Evolutionary conservation across 352 stramenopile genomes (phyloP).

Genomic region (Aphanomyces cochlioides): DNA sequence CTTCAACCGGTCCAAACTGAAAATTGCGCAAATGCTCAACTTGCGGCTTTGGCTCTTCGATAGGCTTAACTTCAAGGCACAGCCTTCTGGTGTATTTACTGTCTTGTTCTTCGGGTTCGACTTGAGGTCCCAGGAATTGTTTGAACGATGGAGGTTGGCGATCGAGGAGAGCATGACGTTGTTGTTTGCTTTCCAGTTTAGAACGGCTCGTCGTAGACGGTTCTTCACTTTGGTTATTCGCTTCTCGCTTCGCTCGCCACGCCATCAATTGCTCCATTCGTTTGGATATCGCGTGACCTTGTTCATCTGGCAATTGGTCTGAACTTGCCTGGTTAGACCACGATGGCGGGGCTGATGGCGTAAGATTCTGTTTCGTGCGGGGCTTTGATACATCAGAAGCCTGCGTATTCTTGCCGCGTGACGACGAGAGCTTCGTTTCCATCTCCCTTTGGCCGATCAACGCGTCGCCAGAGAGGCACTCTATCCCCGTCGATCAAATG

Average conservation of each 20-base stretch:
- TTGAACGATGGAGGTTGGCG: not conserved
- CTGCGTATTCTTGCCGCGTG: not conserved
- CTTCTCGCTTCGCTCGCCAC: slow-evolving; percentile 18
- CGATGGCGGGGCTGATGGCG: not conserved
- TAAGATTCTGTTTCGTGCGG: not conserved
- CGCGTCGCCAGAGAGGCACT: too few relatives aligned
- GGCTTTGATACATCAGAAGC: not conserved
- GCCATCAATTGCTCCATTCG: slow-evolving; percentile 21
- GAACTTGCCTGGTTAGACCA: not conserved
- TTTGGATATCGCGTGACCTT: not conserved
- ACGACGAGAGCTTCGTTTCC: not conserved
- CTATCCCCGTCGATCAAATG: too few relatives aligned
- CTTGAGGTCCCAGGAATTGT: not conserved
- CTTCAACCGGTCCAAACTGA: slow-evolving; percentile 13
- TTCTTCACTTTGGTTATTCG: not conserved
- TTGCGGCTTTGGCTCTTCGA: not conserved
- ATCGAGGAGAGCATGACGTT: not conserved
- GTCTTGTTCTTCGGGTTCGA: not conserved
- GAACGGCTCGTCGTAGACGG: not conserved
- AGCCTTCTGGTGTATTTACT: slow-evolving; percentile 6
- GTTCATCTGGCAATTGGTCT: not conserved
- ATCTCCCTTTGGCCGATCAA: too few relatives aligned
- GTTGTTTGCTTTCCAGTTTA: not conserved
- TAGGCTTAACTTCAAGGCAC: not conserved
- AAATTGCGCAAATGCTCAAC: not conserved